Conservation (phyloP, 352 stramenopile species). For the Phytopythium cucurbitacearum region DNA sequence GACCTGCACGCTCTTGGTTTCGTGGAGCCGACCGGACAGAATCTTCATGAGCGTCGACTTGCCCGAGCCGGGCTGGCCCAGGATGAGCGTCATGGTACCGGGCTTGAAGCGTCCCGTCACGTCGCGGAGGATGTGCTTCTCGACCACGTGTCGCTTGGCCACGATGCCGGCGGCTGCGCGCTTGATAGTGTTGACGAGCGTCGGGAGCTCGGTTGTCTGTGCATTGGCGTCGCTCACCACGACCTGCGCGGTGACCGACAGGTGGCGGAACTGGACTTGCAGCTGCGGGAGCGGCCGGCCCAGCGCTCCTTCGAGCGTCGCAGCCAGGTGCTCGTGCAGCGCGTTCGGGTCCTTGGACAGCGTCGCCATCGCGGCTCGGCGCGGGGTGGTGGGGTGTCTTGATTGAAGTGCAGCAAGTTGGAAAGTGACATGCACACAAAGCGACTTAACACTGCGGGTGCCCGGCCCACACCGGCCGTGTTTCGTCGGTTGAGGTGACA, state of each 20-base stretch:
- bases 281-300: constrained; percentile 8
- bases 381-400: not conserved
- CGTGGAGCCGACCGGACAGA: constrained; percentile 18
- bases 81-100: constrained; percentile 15
- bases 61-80: constrained; percentile 24
- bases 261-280: constrained; percentile 11
- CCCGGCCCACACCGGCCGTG: no score
- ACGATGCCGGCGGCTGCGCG: constrained; percentile 6
- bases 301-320: constrained; percentile 10
- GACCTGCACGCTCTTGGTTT: constrained; percentile 16
- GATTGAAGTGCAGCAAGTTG: not conserved
- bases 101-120: constrained; percentile 22
- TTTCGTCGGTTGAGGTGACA: no score
- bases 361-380: not conserved
- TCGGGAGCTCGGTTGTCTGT: constrained; percentile 16
- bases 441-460: not conserved
- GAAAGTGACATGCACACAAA: not conserved
- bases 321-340: constrained; percentile 16
- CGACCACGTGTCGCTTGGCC: constrained; percentile 9
- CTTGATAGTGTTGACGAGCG: constrained; percentile 17
- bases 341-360: constrained; percentile 14
- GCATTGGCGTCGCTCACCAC: constrained; percentile 1
- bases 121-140: constrained; percentile 19
- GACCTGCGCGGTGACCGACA: constrained; percentile 7
- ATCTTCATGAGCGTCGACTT: constrained; percentile 39